Evolutionary conservation across 345 rosid genomes (phyloP).

Genomic region (Zanthoxylum bungeanum): DNA sequence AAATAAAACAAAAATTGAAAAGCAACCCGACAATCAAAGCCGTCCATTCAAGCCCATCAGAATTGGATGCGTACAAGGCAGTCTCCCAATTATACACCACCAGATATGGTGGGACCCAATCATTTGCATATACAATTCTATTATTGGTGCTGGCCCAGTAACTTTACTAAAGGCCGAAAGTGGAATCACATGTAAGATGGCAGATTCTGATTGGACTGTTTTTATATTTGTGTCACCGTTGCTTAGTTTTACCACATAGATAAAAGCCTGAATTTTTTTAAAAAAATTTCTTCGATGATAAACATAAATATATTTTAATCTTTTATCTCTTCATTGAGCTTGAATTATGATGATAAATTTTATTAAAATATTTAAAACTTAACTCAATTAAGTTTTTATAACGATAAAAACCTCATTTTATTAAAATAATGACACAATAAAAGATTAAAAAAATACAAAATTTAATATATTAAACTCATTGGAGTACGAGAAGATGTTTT

Average conservation of each 20-base stretch:
- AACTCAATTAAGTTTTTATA: no score
- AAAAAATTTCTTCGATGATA: no score
- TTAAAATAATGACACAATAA: no score
- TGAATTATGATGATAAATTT: no score
- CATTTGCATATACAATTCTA: not conserved
- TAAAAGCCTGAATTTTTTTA: no score
- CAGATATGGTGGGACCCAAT: not conserved
- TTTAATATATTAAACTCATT: no score
- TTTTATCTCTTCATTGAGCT: no score
- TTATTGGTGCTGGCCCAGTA: slow-evolving; percentile 1
- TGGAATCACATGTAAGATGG: not conserved
- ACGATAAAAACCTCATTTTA: no score
- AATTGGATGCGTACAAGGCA: not conserved
- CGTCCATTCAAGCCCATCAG: not conserved
- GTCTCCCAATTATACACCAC: not conserved
- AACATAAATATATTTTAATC: no score
- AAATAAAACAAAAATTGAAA: not conserved
- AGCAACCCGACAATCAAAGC: not conserved
- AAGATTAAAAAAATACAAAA: no score
- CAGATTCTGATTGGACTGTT: not conserved
- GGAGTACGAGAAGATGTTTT: no score
- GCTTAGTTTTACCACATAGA: not conserved
- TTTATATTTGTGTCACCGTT: not conserved
- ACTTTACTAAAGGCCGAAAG: not conserved
- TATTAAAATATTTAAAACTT: no score